These are phyloP conservation scores for Porpolomopsis calyptriformis DNA, from an alignment of 768 basidiomycete genomes.

Conservation along the genomic window DNA sequence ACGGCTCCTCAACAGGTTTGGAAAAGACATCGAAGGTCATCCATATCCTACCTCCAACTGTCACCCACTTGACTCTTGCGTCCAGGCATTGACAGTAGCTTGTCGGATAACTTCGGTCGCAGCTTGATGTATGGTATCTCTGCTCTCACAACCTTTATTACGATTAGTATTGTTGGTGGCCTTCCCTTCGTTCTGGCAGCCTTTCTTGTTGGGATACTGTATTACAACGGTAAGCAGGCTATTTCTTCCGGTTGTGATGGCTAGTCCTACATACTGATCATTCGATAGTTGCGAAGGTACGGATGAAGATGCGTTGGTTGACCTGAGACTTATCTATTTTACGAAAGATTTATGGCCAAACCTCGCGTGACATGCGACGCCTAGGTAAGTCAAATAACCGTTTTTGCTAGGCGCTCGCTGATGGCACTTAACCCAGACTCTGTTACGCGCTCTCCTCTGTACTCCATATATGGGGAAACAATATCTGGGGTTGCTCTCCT, in stretches of 20 bases:
- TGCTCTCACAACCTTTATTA: conserved; percentile 57
- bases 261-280: neutral
- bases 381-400: conserved; percentile 36
- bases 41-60: conserved; percentile 10
- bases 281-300: conserved; percentile 28
- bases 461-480: conserved; percentile 42
- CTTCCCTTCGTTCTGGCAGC: conserved; percentile 58
- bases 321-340: neutral
- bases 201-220: conserved; percentile 44
- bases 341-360: conserved; percentile 55
- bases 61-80: conserved; percentile 9
- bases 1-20: conserved; percentile 71
- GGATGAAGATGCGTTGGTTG: neutral
- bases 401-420: neutral
- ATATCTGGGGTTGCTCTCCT: conserved; percentile 63
- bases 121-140: conserved; percentile 65
- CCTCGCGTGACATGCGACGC: conserved; percentile 77
- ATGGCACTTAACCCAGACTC: conserved; percentile 24
- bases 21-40: conserved; percentile 78
- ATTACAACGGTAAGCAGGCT: conserved; percentile 54
- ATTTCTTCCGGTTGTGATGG: neutral
- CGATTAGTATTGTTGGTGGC: conserved; percentile 73
- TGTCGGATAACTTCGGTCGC: conserved; percentile 79
- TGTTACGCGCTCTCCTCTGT: conserved; percentile 37
- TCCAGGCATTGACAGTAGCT: conserved; percentile 67